These are phyloP conservation scores for Flaveria sonorensis DNA, from an alignment of 129 eudicot genomes.

Conservation along the genomic window DNA sequence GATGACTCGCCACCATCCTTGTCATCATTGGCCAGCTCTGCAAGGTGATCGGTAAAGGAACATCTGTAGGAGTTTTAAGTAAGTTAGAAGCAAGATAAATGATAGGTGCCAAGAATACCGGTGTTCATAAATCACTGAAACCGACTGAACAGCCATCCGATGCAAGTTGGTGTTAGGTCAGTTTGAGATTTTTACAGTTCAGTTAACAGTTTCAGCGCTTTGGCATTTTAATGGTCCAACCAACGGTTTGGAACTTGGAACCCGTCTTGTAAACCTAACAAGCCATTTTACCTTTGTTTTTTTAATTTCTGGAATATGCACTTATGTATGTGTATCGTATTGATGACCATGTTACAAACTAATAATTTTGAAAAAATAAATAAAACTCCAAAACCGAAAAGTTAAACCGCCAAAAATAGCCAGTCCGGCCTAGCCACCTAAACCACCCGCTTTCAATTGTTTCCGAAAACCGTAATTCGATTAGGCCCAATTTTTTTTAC, in stretches of 20 bases:
- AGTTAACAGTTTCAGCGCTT: neutral
- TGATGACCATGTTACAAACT: neutral
- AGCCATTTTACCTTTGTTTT: neutral
- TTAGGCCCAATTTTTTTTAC: neutral
- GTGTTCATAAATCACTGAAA: neutral
- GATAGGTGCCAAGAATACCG: neutral
- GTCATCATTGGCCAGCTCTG: conserved; percentile 47
- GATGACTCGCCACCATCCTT: conserved; percentile 38
- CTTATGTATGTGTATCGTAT: neutral
- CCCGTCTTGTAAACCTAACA: neutral
- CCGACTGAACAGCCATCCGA: neutral
- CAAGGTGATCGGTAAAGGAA: conserved; percentile 66
- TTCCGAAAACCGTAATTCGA: neutral
- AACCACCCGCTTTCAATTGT: neutral
- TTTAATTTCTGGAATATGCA: neutral
- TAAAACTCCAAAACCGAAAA: neutral
- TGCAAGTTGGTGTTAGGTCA: neutral
- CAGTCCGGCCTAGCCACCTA: neutral
- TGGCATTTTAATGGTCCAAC: neutral
- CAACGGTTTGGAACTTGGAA: neutral
- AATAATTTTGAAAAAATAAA: neutral
- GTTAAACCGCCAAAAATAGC: neutral
- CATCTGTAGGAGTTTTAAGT: conserved; percentile 52
- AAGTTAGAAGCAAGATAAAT: neutral
- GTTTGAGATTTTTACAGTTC: neutral